Evolutionary conservation across 2,329 filamentous ascomycete species (phyloP), one percentile per base, ranked within the genome.

Genomic region (Fusarium sublunatum): DNA sequence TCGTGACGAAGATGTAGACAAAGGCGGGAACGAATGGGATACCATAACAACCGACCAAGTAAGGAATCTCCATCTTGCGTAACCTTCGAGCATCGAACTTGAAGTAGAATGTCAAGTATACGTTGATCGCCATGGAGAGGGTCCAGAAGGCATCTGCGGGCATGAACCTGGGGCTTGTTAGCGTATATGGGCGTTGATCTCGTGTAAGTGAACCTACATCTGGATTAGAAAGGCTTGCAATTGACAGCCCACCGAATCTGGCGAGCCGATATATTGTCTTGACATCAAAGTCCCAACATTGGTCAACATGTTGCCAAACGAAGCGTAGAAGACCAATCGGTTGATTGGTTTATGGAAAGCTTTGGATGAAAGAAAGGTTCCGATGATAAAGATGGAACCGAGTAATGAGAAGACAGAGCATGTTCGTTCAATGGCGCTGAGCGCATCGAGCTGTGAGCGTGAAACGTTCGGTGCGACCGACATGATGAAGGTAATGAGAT

Each of bases 261-360:
- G 75, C 8, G 78, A 70, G 3, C 71, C 65, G 7, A 91, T 76
- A 35, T 86, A 90, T 1, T 83, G 81, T 32, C 84, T 83, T 0
- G 89, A 88, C 70, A 94, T 91, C 31, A 94, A 75, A 0, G 91
- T 93, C 1, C 88, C 91, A 15, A 92, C 83, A 73, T 92, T 94
- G 60, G 86, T 86, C 75, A 93, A 81, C 68, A 94, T 82, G 70
- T 96, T 96, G 8, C 91, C 92, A 71, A 91, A 90, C 0, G 90
- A 90, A 7, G 92, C 91, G 73, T 90, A 95, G 74, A 96, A 94
- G 9, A 94, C 88, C 0, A 96, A 82, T 15, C 92, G 84, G 72
- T 95, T 95, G 78, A 95, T 93, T n/a, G 91, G 90, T 72, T 93
- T 94, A 70, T 91, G 90, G 73, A 95, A 95, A 6, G 83, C 82